These are phyloP conservation scores for Fusarium dlaminii DNA, from an alignment of 2,329 filamentous ascomycete genomes.

Conservation along the genomic window DNA sequence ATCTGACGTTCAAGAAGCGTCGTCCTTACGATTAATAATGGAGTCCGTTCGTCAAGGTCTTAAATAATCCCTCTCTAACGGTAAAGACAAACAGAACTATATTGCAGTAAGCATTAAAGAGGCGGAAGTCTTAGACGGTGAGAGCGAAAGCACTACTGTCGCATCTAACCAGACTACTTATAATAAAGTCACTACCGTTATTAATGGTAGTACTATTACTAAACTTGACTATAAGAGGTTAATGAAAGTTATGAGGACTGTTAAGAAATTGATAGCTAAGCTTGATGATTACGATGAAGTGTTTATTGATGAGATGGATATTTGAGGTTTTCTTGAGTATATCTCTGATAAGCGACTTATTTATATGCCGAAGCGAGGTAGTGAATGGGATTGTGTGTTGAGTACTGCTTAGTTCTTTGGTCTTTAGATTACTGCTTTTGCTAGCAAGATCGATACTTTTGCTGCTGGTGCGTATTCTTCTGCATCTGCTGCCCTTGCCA, in stretches of 20 bases:
- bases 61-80: constrained; percentile 16
- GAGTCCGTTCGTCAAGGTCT: constrained; percentile 24
- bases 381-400: constrained; percentile 53
- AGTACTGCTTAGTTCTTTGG: constrained; percentile 54
- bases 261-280: constrained; percentile 29
- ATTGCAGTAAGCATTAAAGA: constrained; percentile 4
- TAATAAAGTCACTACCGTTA: background rate
- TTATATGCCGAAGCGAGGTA: constrained; percentile 53
- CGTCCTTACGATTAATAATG: constrained; percentile 21
- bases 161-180: constrained; percentile 13
- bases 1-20: constrained; percentile 12
- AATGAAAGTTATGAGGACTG: constrained; percentile 23
- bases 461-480: constrained; percentile 26
- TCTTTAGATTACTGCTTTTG: constrained; percentile 51
- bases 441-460: constrained; percentile 44
- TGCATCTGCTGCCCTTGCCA: constrained; percentile 48
- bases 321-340: constrained; percentile 46
- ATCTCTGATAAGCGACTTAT: constrained; percentile 53
- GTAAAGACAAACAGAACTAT: constrained; percentile 10
- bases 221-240: constrained; percentile 23
- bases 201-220: background rate
- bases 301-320: constrained; percentile 34
- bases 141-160: constrained; percentile 26
- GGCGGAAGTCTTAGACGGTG: constrained; percentile 15
- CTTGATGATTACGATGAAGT: constrained; percentile 34